A percentile compares a stretch with the other conserved stretches of the same genome.
Evolutionary conservation across 1,139 yeast species (phyloP).

Genomic region (Zhuliangozyma blackwelliae): DNA sequence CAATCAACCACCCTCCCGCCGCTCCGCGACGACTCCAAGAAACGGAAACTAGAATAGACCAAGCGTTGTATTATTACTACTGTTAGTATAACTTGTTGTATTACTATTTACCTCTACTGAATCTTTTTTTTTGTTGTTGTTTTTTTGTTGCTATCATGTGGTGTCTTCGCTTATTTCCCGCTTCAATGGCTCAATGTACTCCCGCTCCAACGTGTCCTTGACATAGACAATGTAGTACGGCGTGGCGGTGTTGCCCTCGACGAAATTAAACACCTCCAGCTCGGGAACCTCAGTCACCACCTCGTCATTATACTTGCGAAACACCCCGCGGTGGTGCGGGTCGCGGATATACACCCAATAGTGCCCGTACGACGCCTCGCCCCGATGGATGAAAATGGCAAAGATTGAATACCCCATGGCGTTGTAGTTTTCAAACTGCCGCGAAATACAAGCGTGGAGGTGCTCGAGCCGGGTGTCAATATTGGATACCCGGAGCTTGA

Average conservation of each 20-base stretch:
- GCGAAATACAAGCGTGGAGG: slow-evolving; percentile 45
- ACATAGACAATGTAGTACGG: slow-evolving; percentile 89
- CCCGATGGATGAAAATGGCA: slow-evolving; percentile 91
- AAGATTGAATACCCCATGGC: slow-evolving; percentile 75
- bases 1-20: not conserved
- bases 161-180: slow-evolving; percentile 28
- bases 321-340: slow-evolving; percentile 54
- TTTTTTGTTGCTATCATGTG: too few relatives aligned
- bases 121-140: too few relatives aligned
- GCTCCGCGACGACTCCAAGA: too few relatives aligned
- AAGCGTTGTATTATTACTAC: too few relatives aligned
- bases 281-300: slow-evolving; percentile 73
- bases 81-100: too few relatives aligned
- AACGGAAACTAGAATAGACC: too few relatives aligned
- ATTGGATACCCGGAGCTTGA: slow-evolving; percentile 26
- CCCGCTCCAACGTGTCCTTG: slow-evolving; percentile 54
- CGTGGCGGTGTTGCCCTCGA: slow-evolving; percentile 77
- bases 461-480: slow-evolving; percentile 36
- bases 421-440: slow-evolving; percentile 58
- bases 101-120: too few relatives aligned
- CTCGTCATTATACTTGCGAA: slow-evolving; percentile 92
- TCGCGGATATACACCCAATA: slow-evolving; percentile 94
- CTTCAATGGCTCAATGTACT: slow-evolving; percentile 66
- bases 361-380: slow-evolving; percentile 95
- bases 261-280: slow-evolving; percentile 72